Evolutionary conservation across 2,329 filamentous ascomycete species (phyloP).

Genomic region (Aureobasidium lini): DNA sequence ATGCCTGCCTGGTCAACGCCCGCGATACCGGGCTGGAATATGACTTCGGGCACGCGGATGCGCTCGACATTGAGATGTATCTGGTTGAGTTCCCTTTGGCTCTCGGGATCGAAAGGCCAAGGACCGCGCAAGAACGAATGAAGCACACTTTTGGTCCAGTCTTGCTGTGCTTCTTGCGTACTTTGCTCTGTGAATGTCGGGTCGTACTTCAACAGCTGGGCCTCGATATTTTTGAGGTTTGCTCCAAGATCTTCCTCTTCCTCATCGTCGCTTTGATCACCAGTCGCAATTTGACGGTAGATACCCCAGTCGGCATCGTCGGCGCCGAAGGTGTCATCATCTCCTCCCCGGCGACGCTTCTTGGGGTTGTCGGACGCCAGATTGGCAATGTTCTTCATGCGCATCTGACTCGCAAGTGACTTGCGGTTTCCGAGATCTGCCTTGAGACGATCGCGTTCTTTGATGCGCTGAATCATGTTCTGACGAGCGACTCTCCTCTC

Average conservation of each 20-base stretch:
- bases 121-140: constrained; percentile 88
- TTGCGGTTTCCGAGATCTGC: constrained; percentile 94
- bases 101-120: constrained; percentile 73
- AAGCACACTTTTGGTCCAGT: constrained; percentile 88
- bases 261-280: constrained; percentile 74
- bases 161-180: constrained; percentile 82
- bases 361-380: constrained; percentile 79
- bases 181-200: constrained; percentile 85
- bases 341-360: constrained; percentile 75
- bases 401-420: constrained; percentile 88
- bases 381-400: constrained; percentile 97
- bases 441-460: constrained; percentile 86
- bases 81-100: constrained; percentile 74
- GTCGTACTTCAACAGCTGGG: constrained; percentile 79
- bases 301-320: constrained; percentile 98
- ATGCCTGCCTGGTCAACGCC: constrained; percentile 90
- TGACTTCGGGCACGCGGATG: constrained; percentile 85
- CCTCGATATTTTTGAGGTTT: constrained; percentile 68
- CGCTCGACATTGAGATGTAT: constrained; percentile 94
- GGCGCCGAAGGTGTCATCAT: constrained; percentile 93
- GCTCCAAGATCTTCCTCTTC: constrained; percentile 81
- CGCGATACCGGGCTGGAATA: constrained; percentile 88
- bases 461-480: constrained; percentile 71
- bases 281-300: constrained; percentile 84
- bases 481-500: constrained; percentile 69